Evolutionary conservation across 129 eudicot genomes (phyloP), one percentile per base, ranked within the genome.

Genomic region (Flaveria robusta): DNA sequence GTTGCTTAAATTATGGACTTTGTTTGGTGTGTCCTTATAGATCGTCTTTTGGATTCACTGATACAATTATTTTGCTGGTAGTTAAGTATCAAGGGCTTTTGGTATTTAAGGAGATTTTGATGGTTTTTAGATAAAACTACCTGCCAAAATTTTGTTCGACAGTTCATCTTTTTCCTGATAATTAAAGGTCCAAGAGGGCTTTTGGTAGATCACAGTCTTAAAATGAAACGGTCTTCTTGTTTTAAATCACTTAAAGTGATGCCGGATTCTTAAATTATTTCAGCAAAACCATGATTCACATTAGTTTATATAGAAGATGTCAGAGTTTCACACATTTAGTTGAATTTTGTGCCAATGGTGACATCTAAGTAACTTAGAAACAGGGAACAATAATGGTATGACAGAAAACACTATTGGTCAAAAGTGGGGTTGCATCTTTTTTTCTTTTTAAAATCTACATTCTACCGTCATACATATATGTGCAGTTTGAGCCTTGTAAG

Each of bases 91-190:
- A 5, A 29, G 18, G 42, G 45, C 42, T 63, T 29, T 59, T 71
- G 42, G 39, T 47, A 45, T 22, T 19, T 34, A 58, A 18, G 71
- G 4, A 22, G 20, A 64, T 41, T 22, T 75, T 26, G 60, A 60
- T 26, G 68, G 68, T 16, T 15, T 26, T 27, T 62, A 62, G 20
- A 63, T 31, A 63, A 31, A 63, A 63, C 62, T 42, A 68, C 67
- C 56, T 5, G 16, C 74, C 62, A 42, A 24, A 24, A n/a, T 66
- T 67, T 55, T 77, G 45, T 77, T 66, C 39, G 74, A 54, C 39
- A 41, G 4, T 68, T 37, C 29, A 23, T 37, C 3, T 24, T 39
- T 16, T 54, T 27, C 10, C 34, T 77, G 19, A 14, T 51, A 23
- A 77, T 49, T 41, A 20, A 54, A 59, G 49, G 68, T 58, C 26